Conservation (phyloP, 2,329 filamentous ascomycete species). For the Penicillium sp. region DNA sequence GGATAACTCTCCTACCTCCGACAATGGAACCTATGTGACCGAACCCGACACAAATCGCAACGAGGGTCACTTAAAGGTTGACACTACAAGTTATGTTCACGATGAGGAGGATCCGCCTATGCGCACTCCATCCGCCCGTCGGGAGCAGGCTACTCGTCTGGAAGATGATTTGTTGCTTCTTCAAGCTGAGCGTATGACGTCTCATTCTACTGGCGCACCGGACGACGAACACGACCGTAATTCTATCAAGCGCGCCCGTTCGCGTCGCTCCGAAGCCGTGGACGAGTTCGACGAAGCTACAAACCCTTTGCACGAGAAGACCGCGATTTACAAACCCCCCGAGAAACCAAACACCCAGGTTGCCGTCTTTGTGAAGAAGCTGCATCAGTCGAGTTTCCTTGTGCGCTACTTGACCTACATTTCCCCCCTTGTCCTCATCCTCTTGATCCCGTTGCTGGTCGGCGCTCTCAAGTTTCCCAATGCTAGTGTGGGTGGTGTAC, state of each 20-base stretch:
- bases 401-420: conserved; percentile 72
- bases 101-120: conserved; percentile 10
- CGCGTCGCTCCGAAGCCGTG: conserved; percentile 54
- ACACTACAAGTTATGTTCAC: conserved; percentile 27
- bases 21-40: conserved; percentile 33
- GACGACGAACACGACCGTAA: conserved; percentile 35
- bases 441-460: conserved; percentile 67
- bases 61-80: conserved; percentile 23
- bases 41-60: conserved; percentile 18
- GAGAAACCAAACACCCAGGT: conserved; percentile 61
- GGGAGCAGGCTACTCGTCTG: conserved; percentile 60
- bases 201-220: conserved; percentile 37
- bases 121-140: conserved; percentile 54
- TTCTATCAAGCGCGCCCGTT: conserved; percentile 53
- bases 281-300: conserved; percentile 68
- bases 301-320: conserved; percentile 66
- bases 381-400: conserved; percentile 64
- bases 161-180: conserved; percentile 66
- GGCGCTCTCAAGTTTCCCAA: conserved; percentile 59
- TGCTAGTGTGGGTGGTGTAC: conserved; percentile 69
- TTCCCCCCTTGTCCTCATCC: conserved; percentile 59
- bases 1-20: conserved; percentile 28
- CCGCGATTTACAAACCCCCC: conserved; percentile 63
- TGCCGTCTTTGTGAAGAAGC: conserved; percentile 62
- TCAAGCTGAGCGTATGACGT: conserved; percentile 62